phyloP scores from a whole-genome alignment of 441 rosid species.

The Dalechampia spathulata region DNA sequence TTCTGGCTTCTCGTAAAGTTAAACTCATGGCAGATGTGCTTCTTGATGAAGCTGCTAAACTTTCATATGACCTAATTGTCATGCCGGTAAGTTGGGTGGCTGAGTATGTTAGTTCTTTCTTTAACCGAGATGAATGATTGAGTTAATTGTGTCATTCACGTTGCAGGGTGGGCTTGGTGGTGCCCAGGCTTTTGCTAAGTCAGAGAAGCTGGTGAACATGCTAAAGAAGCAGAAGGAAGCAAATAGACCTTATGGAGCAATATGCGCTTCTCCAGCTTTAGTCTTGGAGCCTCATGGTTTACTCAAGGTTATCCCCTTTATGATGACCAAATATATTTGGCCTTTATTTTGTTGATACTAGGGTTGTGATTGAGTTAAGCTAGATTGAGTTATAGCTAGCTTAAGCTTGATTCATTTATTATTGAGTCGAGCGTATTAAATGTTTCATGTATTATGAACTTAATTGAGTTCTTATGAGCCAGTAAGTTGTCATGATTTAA shows the following conservation, averaged over 20 bases:
- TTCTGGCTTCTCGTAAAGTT: conserved; percentile 79
- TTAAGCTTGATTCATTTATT: too few species aligned
- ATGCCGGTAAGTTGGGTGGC: conserved; percentile 46
- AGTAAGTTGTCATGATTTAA: too few species aligned
- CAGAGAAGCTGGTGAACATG: conserved; percentile 65
- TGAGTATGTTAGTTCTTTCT: neutral
- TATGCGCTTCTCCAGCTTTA: conserved; percentile 91
- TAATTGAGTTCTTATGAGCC: too few species aligned
- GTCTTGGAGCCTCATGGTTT: conserved; percentile 86
- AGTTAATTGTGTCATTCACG: conserved; percentile 1
- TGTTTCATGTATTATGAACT: too few species aligned
- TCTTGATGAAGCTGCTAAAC: conserved; percentile 72
- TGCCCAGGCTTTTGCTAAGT: conserved; percentile 77
- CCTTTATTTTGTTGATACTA: neutral
- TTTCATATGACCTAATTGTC: conserved; percentile 73
- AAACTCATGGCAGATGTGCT: conserved; percentile 80
- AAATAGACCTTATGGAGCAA: conserved; percentile 84
- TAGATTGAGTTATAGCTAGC: too few species aligned
- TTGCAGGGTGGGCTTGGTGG: conserved; percentile 93
- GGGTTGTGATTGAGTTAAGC: too few species aligned
- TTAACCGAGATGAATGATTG: neutral
- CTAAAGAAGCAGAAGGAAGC: conserved; percentile 71
- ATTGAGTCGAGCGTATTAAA: too few species aligned
- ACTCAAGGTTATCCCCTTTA: conserved; percentile 51
- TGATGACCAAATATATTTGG: neutral